Conservation (phyloP, 2,329 filamentous ascomycete species). For the Ceratocystis papillata region DNA sequence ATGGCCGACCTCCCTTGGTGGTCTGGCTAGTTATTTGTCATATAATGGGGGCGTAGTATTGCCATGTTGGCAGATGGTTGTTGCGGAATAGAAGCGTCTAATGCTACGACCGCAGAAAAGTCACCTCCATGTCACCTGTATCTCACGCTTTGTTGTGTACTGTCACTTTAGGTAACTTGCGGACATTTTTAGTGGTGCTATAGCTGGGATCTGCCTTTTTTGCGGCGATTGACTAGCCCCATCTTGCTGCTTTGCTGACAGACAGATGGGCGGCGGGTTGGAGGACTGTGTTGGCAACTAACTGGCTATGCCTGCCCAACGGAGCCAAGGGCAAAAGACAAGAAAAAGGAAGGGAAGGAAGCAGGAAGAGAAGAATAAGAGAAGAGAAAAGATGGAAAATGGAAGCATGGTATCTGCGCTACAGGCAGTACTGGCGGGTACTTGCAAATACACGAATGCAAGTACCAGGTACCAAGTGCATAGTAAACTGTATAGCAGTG, state of each 20-base stretch:
- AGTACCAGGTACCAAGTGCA: background rate
- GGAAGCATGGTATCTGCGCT: background rate
- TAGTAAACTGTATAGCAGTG: no score
- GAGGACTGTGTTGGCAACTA: background rate
- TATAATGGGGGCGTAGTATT: background rate
- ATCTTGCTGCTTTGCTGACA: background rate
- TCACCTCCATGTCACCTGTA: background rate
- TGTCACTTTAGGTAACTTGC: background rate
- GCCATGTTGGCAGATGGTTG: background rate
- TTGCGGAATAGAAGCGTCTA: background rate
- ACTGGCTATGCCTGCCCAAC: conserved; percentile 2
- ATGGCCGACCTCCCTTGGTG: background rate
- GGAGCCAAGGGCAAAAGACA: background rate
- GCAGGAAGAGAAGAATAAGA: background rate
- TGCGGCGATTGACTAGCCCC: background rate
- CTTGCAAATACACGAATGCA: background rate
- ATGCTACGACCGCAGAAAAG: background rate
- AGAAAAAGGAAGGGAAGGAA: background rate
- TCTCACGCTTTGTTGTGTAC: background rate
- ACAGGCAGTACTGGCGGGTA: background rate
- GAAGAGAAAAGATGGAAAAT: background rate
- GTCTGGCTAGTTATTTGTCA: background rate
- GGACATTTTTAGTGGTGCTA: background rate
- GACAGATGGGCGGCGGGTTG: background rate
- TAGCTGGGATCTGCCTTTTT: background rate